Evolutionary conservation across 768 basidiomycete species (phyloP).

Genomic region (Cubamyces lactineus): DNA sequence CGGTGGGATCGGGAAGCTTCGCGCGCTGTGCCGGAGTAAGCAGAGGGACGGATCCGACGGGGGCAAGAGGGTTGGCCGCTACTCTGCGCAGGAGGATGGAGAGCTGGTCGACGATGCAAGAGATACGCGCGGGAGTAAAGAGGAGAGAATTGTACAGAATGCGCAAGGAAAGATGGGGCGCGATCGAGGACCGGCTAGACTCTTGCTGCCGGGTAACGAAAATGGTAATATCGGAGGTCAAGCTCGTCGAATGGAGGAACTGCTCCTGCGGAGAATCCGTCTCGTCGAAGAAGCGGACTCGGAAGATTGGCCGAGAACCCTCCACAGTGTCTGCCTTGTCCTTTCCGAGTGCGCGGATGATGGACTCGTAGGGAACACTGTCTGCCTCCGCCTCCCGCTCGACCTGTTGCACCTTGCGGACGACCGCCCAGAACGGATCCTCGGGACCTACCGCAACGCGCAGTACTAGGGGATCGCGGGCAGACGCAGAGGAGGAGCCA

Average conservation of each 20-base stretch:
- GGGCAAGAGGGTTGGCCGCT: slow-evolving; percentile 63
- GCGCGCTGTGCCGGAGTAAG: slow-evolving; percentile 70
- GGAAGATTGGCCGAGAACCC: slow-evolving; percentile 67
- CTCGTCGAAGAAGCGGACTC: slow-evolving; percentile 96
- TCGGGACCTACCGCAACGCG: slow-evolving; percentile 80
- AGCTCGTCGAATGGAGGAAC: slow-evolving; percentile 77
- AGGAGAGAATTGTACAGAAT: slow-evolving; percentile 94
- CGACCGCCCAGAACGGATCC: slow-evolving; percentile 89
- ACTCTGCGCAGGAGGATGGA: slow-evolving; percentile 74
- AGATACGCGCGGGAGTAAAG: slow-evolving; percentile 79
- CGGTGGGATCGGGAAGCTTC: slow-evolving; percentile 80
- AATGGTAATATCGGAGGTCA: slow-evolving; percentile 91
- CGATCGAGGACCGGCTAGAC: slow-evolving; percentile 68
- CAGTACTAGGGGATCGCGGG: slow-evolving; percentile 80
- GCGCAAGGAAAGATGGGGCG: slow-evolving; percentile 76
- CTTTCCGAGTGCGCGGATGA: slow-evolving; percentile 69
- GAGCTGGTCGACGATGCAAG: slow-evolving; percentile 83
- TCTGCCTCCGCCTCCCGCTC: slow-evolving; percentile 85
- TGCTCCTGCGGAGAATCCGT: slow-evolving; percentile 73
- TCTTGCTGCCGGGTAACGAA: slow-evolving; percentile 78
- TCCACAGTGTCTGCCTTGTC: slow-evolving; percentile 64
- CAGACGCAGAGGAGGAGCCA: slow-evolving; percentile 79
- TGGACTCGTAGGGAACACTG: slow-evolving; percentile 76
- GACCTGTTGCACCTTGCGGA: slow-evolving; percentile 81
- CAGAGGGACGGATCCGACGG: slow-evolving; percentile 80